Evolutionary conservation across 371 early-diverging fungal genomes (phyloP), one percentile per base, ranked within the genome.

Genomic region (Saksenaea oblongispora): DNA sequence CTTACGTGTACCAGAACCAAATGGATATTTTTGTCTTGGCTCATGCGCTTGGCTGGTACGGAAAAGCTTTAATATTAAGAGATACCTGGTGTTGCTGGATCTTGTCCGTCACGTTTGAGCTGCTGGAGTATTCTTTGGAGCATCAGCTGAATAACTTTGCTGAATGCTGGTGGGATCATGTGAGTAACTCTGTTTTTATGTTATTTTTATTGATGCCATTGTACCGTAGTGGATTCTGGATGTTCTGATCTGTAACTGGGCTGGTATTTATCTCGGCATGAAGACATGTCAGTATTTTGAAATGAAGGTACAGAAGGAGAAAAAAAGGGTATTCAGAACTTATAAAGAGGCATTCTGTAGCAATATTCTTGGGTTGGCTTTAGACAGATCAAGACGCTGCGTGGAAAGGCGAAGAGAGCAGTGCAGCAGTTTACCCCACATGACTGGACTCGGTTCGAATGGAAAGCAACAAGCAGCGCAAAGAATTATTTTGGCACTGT

Each of bases 141-240:
- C 97, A 97, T 76, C 98, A 98, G 73, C 83, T 98, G 70, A 92
- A 95, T 61, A 98, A 98, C 76, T 98, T 98, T 83, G 93, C 94
- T 36, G 98, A 98, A 82, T 98, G 98, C 76, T 98, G 98, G 98
- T 98, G 98, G 98, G 97, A 98, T 83, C 98, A 98, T 76, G 94
- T 92, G 87, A 69, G 91, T 69, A 36, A 27, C 39, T 61, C 14
- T 13, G 10, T 51, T 4, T 51, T 59, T 53, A n/a, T 17, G 28
- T 37, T 17, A 28, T 14, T 51, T 62, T 8, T 11, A 18, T 37
- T 56, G 24, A 36, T 17, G 39, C 24, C 35, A 26, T 15, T 41
- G 10, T 47, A 47, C 55, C n/a, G 35, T 67, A 93, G 92, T 98
- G 98, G 98, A 90, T 98, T 59, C 74, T 98, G 53, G 98, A 98